A percentile compares a stretch with the other conserved stretches of the same genome.
These are phyloP conservation scores for Leishmania major DNA, from an alignment of 208 protist species.

Conservation along the genomic window DNA sequence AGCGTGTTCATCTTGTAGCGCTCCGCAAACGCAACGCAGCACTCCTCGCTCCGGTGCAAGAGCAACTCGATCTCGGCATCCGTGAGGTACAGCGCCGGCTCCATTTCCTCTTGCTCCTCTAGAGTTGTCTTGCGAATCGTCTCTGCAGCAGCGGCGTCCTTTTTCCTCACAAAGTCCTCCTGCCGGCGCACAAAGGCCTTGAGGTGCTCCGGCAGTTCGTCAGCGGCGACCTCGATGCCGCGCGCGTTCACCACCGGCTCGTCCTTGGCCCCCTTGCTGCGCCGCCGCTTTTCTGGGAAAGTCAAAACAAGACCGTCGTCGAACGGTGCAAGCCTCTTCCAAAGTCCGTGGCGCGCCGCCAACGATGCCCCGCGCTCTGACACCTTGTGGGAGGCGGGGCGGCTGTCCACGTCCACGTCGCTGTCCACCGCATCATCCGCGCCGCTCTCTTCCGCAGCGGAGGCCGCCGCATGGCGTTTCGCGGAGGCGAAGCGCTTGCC, in stretches of 20 bases:
- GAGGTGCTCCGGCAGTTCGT: slow-evolving; percentile 77
- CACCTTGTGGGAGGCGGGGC: neutral
- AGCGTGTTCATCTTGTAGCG: slow-evolving; percentile 72
- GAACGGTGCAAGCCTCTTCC: slow-evolving; percentile 37
- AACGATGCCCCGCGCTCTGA: neutral
- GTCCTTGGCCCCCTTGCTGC: slow-evolving; percentile 14
- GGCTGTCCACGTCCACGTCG: neutral
- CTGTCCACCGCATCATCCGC: neutral
- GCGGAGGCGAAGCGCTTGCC: slow-evolving; percentile 16
- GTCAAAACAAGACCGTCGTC: slow-evolving; percentile 74
- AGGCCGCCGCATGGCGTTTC: slow-evolving; percentile 2
- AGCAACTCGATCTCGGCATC: slow-evolving; percentile 77
- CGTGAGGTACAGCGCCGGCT: slow-evolving; percentile 76
- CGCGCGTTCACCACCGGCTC: slow-evolving; percentile 60
- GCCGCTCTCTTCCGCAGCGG: slow-evolving; percentile 10
- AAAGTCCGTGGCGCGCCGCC: slow-evolving; percentile 20
- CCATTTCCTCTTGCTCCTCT: slow-evolving; percentile 81
- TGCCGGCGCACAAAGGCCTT: slow-evolving; percentile 84
- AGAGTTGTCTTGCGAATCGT: slow-evolving; percentile 63
- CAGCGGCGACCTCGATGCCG: slow-evolving; percentile 63
- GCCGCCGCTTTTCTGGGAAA: slow-evolving; percentile 41
- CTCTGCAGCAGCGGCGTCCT: slow-evolving; percentile 39
- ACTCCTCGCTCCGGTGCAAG: slow-evolving; percentile 60
- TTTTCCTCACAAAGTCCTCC: slow-evolving; percentile 88
- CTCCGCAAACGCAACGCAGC: slow-evolving; percentile 60